Percentiles rank a stretch among this genome's conserved stretches.
phyloP scores from a whole-genome alignment of 2,329 filamentous ascomycete genomes.

The Nemania sp. region DNA sequence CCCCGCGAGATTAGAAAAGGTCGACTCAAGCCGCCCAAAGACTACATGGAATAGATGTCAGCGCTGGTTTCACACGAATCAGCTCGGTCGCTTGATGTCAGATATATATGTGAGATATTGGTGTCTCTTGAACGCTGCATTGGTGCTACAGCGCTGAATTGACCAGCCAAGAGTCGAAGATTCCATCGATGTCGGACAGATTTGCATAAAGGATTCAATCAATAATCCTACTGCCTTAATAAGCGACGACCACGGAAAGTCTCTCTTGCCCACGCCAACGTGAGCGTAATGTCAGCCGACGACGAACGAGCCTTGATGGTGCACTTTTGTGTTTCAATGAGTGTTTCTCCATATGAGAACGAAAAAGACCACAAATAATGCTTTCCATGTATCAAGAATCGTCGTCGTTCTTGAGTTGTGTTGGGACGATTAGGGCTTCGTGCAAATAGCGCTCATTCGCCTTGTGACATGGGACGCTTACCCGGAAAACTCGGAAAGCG shows the following conservation, averaged over 20 bases:
- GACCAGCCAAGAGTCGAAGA: background rate
- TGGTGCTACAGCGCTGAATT: background rate
- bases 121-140: background rate
- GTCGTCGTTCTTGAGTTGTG: background rate
- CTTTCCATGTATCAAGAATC: background rate
- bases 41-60: too few species aligned
- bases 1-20: background rate
- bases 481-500: slow-evolving; percentile 19
- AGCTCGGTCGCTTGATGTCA: background rate
- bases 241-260: slow-evolving; percentile 9
- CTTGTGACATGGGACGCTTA: background rate
- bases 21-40: background rate
- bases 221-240: background rate
- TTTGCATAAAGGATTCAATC: background rate
- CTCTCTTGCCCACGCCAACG: background rate
- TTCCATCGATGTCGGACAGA: background rate
- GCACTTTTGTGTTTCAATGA: background rate
- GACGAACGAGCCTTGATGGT: background rate
- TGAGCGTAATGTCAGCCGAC: too few species aligned
- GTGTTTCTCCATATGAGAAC: background rate
- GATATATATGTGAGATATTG: background rate
- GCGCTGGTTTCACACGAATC: slow-evolving; percentile 4
- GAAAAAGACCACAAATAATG: background rate
- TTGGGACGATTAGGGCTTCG: background rate
- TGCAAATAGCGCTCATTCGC: background rate